These are phyloP conservation scores for Moniliella sp. DNA, from an alignment of 1,284 basidiomycete species.

Conservation along the genomic window DNA sequence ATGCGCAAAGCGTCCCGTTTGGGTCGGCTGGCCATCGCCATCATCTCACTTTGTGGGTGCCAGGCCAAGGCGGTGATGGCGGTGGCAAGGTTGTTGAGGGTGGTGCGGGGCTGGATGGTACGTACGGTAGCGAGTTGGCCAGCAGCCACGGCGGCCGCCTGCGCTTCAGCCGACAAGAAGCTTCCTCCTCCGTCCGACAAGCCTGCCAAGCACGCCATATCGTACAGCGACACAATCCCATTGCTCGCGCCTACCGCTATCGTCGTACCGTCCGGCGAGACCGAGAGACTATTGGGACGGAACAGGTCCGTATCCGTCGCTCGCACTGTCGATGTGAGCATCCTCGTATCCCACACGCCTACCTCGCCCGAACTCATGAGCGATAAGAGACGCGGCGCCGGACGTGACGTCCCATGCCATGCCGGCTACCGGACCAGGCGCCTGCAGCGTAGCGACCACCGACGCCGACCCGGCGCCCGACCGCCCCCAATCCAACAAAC, in stretches of 20 bases:
- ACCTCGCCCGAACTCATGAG: constrained; percentile 64
- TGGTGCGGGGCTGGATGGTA: constrained; percentile 44
- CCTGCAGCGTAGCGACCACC: constrained; percentile 61
- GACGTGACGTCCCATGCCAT: constrained; percentile 57
- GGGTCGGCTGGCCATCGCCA: constrained; percentile 63
- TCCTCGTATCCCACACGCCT: constrained; percentile 73
- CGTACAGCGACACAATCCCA: constrained; percentile 79
- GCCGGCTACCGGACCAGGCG: constrained; percentile 50
- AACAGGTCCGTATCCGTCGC: constrained; percentile 47
- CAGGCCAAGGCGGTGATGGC: constrained; percentile 59
- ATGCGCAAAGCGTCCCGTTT: constrained; percentile 76
- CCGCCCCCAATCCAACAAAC: constrained; percentile 66
- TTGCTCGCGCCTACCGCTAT: constrained; percentile 49
- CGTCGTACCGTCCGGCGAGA: constrained; percentile 6
- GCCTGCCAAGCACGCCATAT: no score
- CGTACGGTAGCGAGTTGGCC: neutral
- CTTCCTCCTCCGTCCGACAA: no score
- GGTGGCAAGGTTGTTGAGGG: constrained; percentile 69
- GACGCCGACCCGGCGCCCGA: constrained; percentile 43
- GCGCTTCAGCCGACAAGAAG: no score
- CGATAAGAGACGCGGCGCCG: no score
- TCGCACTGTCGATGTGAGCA: constrained; percentile 49
- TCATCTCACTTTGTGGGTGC: constrained; percentile 67
- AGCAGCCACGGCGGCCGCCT: constrained; percentile 1
- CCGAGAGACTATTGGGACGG: constrained; percentile 9